Percentiles rank a stretch among this genome's conserved stretches.
Evolutionary conservation across 2,329 filamentous ascomycete genomes (phyloP).

Genomic region (Colletotrichum sp.): DNA sequence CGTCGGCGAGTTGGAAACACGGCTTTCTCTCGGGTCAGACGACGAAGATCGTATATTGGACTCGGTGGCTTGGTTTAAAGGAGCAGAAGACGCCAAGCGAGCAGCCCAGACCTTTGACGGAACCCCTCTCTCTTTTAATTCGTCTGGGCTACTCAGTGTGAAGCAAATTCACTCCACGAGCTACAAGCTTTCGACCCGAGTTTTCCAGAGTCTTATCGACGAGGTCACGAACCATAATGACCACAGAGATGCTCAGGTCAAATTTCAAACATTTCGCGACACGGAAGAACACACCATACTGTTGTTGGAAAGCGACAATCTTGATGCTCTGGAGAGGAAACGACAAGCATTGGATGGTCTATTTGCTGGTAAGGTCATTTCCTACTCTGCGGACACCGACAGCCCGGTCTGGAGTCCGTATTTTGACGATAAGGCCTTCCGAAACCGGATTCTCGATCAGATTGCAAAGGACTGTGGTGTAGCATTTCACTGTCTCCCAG

Average conservation of each 20-base stretch:
- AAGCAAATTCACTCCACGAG: constrained; percentile 39
- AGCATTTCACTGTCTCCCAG: constrained; percentile 32
- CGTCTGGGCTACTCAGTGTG: constrained; percentile 37
- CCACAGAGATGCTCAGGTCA: constrained; percentile 27
- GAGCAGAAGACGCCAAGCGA: constrained; percentile 39
- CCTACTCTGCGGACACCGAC: constrained; percentile 23
- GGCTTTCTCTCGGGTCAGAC: constrained; percentile 25
- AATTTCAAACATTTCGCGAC: constrained; percentile 30
- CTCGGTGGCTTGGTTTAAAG: constrained; percentile 39
- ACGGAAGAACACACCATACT: constrained; percentile 34
- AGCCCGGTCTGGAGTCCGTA: constrained; percentile 36
- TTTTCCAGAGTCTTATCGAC: constrained; percentile 39
- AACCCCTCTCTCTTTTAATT: constrained; percentile 32
- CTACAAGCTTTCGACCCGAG: constrained; percentile 38
- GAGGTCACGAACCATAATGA: constrained; percentile 31
- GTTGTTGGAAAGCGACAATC: constrained; percentile 40
- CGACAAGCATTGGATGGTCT: constrained; percentile 36
- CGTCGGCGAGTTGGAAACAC: constrained; percentile 38
- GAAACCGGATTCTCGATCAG: background rate
- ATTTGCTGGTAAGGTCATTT: constrained; percentile 32
- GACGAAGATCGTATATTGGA: constrained; percentile 36
- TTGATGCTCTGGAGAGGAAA: constrained; percentile 33
- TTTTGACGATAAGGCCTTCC: constrained; percentile 20
- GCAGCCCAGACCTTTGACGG: constrained; percentile 36
- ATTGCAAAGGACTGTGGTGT: constrained; percentile 21